phyloP scores from a whole-genome alignment of 2,329 filamentous ascomycete genomes.

The Cladobotryum protrusum region DNA sequence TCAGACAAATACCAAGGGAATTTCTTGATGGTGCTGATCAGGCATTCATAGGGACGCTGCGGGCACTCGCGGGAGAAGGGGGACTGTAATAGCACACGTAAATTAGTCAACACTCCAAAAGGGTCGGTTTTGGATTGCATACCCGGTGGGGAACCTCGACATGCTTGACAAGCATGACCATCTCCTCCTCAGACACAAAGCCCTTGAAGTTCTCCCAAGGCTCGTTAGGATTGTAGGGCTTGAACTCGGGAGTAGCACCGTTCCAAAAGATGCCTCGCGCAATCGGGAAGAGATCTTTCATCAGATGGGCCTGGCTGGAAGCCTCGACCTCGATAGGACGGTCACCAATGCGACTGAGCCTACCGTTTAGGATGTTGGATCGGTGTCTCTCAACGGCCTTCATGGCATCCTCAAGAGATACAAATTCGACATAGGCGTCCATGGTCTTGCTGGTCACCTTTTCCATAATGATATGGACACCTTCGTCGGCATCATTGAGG shows the following conservation, averaged over 20 bases:
- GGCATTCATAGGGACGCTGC: slow-evolving; percentile 58
- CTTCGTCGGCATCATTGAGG: slow-evolving; percentile 47
- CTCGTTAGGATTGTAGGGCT: slow-evolving; percentile 28
- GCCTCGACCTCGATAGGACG: slow-evolving; percentile 52
- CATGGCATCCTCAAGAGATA: slow-evolving; percentile 46
- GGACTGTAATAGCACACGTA: slow-evolving; percentile 37
- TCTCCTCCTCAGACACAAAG: slow-evolving; percentile 56
- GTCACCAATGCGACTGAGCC: slow-evolving; percentile 47
- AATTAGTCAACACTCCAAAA: neutral
- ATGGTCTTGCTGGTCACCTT: slow-evolving; percentile 56
- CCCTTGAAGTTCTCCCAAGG: slow-evolving; percentile 51
- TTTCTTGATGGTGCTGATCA: slow-evolving; percentile 58
- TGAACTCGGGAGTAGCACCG: slow-evolving; percentile 37
- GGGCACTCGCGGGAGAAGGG: slow-evolving; percentile 55
- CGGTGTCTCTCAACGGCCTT: slow-evolving; percentile 45
- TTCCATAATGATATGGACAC: slow-evolving; percentile 60
- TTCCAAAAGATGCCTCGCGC: slow-evolving; percentile 52
- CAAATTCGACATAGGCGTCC: slow-evolving; percentile 55
- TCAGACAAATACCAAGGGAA: slow-evolving; percentile 56
- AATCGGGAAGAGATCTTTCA: slow-evolving; percentile 57
- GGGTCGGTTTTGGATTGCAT: slow-evolving; percentile 27
- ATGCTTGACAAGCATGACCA: slow-evolving; percentile 58
- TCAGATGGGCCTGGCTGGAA: slow-evolving; percentile 49
- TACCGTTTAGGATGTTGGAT: slow-evolving; percentile 30
- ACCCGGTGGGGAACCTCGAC: slow-evolving; percentile 57